Evolutionary conservation across 352 stramenopile genomes (phyloP), one percentile per base, ranked within the genome.

Genomic region (Globisporangium camurandrum): DNA sequence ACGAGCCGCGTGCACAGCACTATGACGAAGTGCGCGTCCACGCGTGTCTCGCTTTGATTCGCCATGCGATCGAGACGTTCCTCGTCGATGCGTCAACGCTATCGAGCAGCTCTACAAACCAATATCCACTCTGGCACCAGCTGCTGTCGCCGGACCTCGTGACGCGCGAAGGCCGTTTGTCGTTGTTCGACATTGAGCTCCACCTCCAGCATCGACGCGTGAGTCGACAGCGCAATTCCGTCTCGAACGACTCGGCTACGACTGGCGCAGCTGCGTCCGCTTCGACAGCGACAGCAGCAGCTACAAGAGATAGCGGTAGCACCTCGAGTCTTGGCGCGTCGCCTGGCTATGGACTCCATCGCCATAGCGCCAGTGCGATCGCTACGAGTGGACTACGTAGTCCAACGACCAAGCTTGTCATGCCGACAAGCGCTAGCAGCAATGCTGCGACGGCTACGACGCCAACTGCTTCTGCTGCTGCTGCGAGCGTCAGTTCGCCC

Each of bases 1-100:
- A 49, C 0, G 45, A 54, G 38, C 46, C 30, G 0, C 11, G 38
- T 22, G 7, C 36, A 22, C 22, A 30, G 30, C 30, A 34, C 3
- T 85, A 68, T 41, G 64, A 84, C 39, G 75, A 87, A 59, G 49
- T 75, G 1, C 72, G 67, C 4, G 68, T 85, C 4, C 75, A 87
- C 28, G 68, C 72, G 8, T 84, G 63, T 30, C 51, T 88, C 14
- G 68, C 62, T 2, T 37, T 86, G 3, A 59, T 86, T 24, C 64
- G 67, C 0, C 69, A 76, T 34, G 52, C 84, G 36, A 69, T 90
- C 30, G 73, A 90, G 16, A 59, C 60, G 10, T 90, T 88, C 43
- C 54, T 90, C 8, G 49, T 70, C 19, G 59, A 68, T 23, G 64
- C 69, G 3, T 4, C 43, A 2, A 34, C 44, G 22, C 28, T 19